Base-by-base conservation (phyloP, 345 rosid species). In the Lepidium sativum region DNA sequence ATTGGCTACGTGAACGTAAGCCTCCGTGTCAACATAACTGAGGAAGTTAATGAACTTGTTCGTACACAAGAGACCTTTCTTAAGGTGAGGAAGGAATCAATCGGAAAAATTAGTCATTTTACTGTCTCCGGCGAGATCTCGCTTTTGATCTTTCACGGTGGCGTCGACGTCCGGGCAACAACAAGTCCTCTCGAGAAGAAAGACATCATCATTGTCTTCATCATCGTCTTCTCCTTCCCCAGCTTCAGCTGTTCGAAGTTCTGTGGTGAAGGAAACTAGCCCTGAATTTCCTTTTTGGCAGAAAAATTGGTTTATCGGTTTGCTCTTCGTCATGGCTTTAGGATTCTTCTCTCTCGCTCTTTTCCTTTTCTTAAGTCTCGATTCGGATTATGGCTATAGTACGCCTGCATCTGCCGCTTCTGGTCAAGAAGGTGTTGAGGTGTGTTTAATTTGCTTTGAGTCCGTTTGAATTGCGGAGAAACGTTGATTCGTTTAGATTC, bases 161-260 rank as follows among this genome's bases (percentile, higher is more conserved):
- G 98, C 98, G 84, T 68, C 98, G 75, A 60, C 98, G 48, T 67
- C 96, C n/a, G 96, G 80, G 51, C 68, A 80, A 55, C 78, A 77
- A 16, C 74, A 78, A 69, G 31, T 76, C 62, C 84, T 89, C 53
- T 66, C 79, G 5, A 79, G 84, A 64, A 80, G 96, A 51, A 89
- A 82, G 42, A 73, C 76, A 4, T 63, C 83, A 10, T 74, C 77
- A 21, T 35, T 74, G 1, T 67, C 85, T 1, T 53, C 79, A 4
- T 66, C 78, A 8, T 61, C 82, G 9, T 54, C 82, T 10, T 37
- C 79, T 14, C 17, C 73, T 37, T 41, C 67, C 4, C 49, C 81
- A 8, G 58, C 76, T 43, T 35, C 82, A 6, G 18, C 81, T 12
- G 17, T 77, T 11, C 72, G 77, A n/a, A 6, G 70, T 32, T 45